These are phyloP conservation scores for Typha latifolia DNA, from an alignment of 176 grass and related monocot species.

Conservation along the genomic window DNA sequence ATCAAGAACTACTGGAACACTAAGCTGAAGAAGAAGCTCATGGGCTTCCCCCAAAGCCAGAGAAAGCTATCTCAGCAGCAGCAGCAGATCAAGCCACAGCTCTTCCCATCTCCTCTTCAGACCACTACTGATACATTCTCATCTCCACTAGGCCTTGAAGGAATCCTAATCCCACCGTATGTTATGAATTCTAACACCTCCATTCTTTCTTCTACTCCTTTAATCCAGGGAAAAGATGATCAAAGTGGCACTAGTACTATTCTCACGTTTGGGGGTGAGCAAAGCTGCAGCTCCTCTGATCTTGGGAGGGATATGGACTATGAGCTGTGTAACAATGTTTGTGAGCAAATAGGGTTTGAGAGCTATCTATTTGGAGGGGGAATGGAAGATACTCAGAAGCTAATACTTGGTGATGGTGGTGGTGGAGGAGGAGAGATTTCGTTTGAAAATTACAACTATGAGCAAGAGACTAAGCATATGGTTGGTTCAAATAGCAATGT, in stretches of 20 bases:
- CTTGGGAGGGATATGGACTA: not conserved
- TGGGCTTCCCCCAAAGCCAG: slow-evolving; percentile 24
- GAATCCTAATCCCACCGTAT: slow-evolving; percentile 18
- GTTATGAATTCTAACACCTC: not conserved
- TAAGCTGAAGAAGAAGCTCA: slow-evolving; percentile 45
- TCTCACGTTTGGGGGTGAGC: slow-evolving; percentile 29
- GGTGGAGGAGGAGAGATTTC: not conserved
- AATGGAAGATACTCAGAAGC: not conserved
- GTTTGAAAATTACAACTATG: not conserved
- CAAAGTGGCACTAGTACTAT: not conserved
- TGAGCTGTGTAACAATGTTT: not conserved
- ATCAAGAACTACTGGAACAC: slow-evolving; percentile 67
- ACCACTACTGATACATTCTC: slow-evolving; percentile 6
- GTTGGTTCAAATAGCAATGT: not conserved
- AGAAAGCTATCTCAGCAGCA: slow-evolving; percentile 19
- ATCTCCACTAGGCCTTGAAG: slow-evolving; percentile 24
- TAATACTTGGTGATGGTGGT: not conserved
- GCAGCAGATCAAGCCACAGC: slow-evolving; percentile 12
- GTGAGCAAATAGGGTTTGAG: not conserved
- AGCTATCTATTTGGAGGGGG: not conserved
- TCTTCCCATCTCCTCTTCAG: slow-evolving; percentile 3
- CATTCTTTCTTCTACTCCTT: not conserved
- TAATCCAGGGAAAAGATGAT: not conserved
- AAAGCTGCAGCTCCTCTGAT: slow-evolving; percentile 25
- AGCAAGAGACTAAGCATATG: not conserved